Evolutionary conservation across 768 basidiomycete genomes (phyloP).

Genomic region (Daedaleopsis sinensis): DNA sequence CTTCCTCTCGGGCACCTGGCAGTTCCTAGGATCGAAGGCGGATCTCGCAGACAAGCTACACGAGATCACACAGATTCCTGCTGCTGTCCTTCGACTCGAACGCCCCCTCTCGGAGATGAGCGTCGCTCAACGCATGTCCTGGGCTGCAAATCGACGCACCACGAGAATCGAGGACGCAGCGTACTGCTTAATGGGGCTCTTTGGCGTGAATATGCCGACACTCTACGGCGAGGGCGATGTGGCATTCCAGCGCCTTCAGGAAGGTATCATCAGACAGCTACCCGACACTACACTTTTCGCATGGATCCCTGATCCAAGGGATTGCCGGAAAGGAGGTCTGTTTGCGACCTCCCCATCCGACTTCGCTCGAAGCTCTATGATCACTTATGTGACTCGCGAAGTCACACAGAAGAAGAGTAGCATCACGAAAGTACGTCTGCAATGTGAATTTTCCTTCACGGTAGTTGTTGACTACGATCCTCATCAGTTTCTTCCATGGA

Average conservation of each 20-base stretch:
- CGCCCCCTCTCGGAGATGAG: not conserved
- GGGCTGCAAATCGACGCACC: not conserved
- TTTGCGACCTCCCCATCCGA: too few species aligned
- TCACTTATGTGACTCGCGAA: too few species aligned
- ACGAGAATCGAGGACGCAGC: constrained; percentile 1
- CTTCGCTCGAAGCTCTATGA: too few species aligned
- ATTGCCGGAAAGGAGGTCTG: too few species aligned
- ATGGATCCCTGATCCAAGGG: too few species aligned
- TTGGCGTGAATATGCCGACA: not conserved
- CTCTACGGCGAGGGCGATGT: not conserved
- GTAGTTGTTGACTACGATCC: too few species aligned
- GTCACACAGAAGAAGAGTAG: too few species aligned
- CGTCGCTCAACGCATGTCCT: not conserved
- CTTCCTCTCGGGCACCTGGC: not conserved
- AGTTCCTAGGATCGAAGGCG: not conserved
- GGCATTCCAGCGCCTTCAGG: not conserved
- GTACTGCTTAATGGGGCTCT: constrained; percentile 1
- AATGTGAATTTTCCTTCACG: too few species aligned
- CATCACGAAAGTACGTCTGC: too few species aligned
- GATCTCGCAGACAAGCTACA: not conserved
- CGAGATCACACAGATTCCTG: not conserved
- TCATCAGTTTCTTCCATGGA: too few species aligned
- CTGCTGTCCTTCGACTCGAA: not conserved
- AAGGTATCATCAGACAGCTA: not conserved
- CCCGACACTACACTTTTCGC: too few species aligned